phyloP scores from a whole-genome alignment of 768 basidiomycete genomes.

The Mycena leptocephala region DNA sequence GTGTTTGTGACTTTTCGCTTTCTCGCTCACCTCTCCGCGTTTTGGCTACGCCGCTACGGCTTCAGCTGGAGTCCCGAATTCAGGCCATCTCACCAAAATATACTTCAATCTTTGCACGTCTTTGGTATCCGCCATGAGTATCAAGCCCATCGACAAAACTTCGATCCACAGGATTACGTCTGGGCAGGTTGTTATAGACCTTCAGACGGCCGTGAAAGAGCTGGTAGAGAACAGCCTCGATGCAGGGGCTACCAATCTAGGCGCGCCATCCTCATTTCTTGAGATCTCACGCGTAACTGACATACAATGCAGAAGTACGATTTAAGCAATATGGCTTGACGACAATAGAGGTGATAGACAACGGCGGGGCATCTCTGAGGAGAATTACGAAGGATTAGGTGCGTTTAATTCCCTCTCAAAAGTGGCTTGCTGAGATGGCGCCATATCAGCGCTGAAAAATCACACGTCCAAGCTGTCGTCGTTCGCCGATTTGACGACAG shows the following conservation, averaged over 20 bases:
- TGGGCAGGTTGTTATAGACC: conserved; percentile 95
- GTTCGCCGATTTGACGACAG: conserved; percentile 79
- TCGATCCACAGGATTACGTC: conserved; percentile 94
- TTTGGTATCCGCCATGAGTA: conserved; percentile 36
- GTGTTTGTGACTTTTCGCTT: neutral
- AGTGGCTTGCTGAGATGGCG: neutral
- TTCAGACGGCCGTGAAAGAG: conserved; percentile 96
- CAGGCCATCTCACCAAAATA: neutral
- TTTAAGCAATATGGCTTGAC: conserved; percentile 92
- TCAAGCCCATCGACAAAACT: conserved; percentile 78
- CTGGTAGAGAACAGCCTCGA: conserved; percentile 97
- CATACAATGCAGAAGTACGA: conserved; percentile 76
- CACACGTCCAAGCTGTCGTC: conserved; percentile 93
- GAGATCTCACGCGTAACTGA: neutral
- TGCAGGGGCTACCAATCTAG: conserved; percentile 90
- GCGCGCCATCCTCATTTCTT: conserved; percentile 59
- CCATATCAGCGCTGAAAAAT: conserved; percentile 83
- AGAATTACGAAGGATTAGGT: conserved; percentile 89
- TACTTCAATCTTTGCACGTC: neutral
- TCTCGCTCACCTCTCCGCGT: neutral
- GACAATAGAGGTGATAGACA: conserved; percentile 91
- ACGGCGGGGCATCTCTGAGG: conserved; percentile 86
- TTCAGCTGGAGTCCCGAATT: too few relatives aligned
- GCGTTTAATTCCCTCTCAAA: conserved; percentile 39
- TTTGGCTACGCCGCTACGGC: neutral